Evolutionary conservation across 345 rosid species (phyloP), one percentile per base, ranked within the genome.

Genomic region (Mangifera indica): DNA sequence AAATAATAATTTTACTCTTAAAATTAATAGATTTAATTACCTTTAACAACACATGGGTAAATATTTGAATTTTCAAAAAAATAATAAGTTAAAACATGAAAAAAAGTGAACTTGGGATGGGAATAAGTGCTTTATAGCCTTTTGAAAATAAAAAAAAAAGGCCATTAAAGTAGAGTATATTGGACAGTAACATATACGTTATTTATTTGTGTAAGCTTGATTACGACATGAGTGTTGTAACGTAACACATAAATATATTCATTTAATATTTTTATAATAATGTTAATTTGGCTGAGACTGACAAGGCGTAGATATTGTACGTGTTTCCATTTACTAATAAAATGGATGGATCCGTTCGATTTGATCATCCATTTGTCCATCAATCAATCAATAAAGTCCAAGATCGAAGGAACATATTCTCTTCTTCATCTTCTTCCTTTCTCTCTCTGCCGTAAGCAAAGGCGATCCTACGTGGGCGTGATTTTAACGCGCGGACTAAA

Each of bases 391-490:
- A 29, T 29, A 3, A 29, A 29, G 32, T 29, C 32, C 42, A 6
- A 37, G 42, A 37, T 37, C 53, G 15, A 77, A 58, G 46, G 88
- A 86, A 89, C 86, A 81, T 86, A 89, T 89, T 86, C 94, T 42
- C 21, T 22, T 25, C 2, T 10, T 37, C 62, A 0, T 29, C 68
- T 66, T 51, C 22, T 24, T 67, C 13, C 48, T 42, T 22, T 57
- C 18, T 59, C 62, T 32, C 59, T 52, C 51, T 55, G 68, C 74
- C 81, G 66, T 59, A 52, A 46, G 60, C 63, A 25, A 53, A 56
- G 69, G 40, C 32, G 11, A 37, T 80, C 81, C 73, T 49, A 74
- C 73, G 83, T 80, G 82, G 80, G 88, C 89, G 91, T 88, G 78
- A 46, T 59, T 75, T 62, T 73, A 79, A 88, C 91, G 92, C 88